Conservation (phyloP, 2,329 filamentous ascomycete genomes). For the Phaeosphaeriaceae sp. region DNA sequence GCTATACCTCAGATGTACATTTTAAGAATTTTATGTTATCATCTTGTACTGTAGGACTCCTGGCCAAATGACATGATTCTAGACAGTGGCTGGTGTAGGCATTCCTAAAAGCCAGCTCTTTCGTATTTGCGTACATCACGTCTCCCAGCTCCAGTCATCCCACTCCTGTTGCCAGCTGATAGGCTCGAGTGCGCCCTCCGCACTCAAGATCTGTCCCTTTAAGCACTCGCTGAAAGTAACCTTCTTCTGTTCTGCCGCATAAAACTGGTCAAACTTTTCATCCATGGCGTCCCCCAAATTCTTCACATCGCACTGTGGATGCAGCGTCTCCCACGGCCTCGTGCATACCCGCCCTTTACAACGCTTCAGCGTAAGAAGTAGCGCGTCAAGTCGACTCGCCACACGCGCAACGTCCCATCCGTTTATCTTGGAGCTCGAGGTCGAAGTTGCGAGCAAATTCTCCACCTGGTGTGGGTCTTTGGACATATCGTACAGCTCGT, state of each 20-base stretch:
- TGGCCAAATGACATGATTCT: no score
- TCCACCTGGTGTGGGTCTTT: conserved; percentile 39
- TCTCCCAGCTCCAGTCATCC: conserved; percentile 24
- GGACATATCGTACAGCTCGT: conserved; percentile 71
- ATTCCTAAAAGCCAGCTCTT: no score
- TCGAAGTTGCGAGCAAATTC: conserved; percentile 18
- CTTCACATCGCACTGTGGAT: conserved; percentile 60
- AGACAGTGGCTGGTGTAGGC: no score
- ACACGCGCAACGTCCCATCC: conserved; percentile 16
- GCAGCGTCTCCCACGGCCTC: conserved; percentile 64
- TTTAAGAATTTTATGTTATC: no score
- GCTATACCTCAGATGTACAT: no score
- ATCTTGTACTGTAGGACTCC: no score
- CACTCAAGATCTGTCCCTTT: conserved; percentile 61
- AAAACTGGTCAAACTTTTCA: conserved; percentile 60
- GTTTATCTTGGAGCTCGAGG: conserved; percentile 36
- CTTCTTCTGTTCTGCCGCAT: conserved; percentile 56
- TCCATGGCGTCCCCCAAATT: conserved; percentile 61
- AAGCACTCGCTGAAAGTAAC: conserved; percentile 64
- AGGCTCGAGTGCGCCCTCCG: conserved; percentile 56
- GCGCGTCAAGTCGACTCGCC: conserved; percentile 55
- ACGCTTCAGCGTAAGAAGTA: conserved; percentile 68
- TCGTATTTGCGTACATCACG: conserved; percentile 1
- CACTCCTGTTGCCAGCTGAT: conserved; percentile 22
- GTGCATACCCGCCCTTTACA: conserved; percentile 64